phyloP scores from a whole-genome alignment of 164 flowering plant species.

The Vitis rupestris region DNA sequence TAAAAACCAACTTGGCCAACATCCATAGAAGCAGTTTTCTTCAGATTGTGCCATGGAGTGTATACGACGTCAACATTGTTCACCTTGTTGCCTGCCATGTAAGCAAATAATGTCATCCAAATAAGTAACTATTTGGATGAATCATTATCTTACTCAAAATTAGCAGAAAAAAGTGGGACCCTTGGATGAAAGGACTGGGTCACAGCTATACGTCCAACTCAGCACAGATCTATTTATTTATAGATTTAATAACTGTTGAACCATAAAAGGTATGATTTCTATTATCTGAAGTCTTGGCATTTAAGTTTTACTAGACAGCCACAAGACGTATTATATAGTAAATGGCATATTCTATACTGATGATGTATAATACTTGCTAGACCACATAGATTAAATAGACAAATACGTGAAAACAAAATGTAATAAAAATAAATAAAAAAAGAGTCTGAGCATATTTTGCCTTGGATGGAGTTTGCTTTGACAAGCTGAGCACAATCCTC shows the following conservation, averaged over 20 bases:
- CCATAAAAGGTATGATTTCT: too few relatives aligned
- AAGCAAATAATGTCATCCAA: constrained; percentile 4
- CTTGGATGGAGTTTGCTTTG: constrained; percentile 99
- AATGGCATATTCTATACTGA: too few relatives aligned
- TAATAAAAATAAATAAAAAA: neutral
- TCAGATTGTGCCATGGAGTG: constrained; percentile 95
- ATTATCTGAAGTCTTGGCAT: too few relatives aligned
- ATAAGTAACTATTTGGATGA: neutral
- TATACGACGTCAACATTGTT: constrained; percentile 96
- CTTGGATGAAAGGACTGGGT: too few relatives aligned
- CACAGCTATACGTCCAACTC: too few relatives aligned
- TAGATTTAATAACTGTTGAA: too few relatives aligned
- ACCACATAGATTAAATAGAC: neutral
- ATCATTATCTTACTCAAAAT: too few relatives aligned
- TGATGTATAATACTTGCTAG: too few relatives aligned
- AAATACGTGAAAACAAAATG: neutral
- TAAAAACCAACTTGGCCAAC: constrained; percentile 99
- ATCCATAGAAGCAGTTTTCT: constrained; percentile 98
- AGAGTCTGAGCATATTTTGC: constrained; percentile 25
- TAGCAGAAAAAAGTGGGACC: neutral
- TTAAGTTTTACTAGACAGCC: too few relatives aligned
- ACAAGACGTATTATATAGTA: too few relatives aligned
- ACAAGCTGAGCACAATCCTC: constrained; percentile 99
- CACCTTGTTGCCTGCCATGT: constrained; percentile 84
- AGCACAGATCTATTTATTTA: too few relatives aligned